Conservation (phyloP, 345 rosid species). For the Excoecaria agallocha region DNA sequence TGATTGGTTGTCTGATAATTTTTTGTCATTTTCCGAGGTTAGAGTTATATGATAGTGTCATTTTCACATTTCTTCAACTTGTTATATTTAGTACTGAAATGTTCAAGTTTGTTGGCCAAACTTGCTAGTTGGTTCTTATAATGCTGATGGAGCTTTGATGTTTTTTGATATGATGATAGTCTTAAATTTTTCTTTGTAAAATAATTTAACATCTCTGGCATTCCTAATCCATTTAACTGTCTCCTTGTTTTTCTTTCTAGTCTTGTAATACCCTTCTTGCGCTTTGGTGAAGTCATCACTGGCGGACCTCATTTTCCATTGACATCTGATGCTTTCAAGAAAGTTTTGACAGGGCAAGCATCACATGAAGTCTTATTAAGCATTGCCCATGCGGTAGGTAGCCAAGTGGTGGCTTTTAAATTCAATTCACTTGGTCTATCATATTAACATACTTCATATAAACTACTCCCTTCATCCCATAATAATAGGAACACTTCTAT, state of each 20-base stretch:
- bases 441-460: neutral
- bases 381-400: slow-evolving; percentile 74
- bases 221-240: slow-evolving; percentile 7
- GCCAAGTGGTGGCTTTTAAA: slow-evolving; percentile 7
- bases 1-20: neutral
- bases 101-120: neutral
- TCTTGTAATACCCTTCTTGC: slow-evolving; percentile 88
- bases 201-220: neutral
- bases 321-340: slow-evolving; percentile 84
- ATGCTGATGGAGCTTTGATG: neutral
- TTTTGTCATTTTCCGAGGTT: neutral
- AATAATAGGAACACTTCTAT: no score
- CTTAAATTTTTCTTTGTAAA: neutral
- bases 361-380: slow-evolving; percentile 66
- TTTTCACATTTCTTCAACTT: neutral
- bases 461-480: neutral
- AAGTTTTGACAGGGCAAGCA: slow-evolving; percentile 82
- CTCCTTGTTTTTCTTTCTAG: slow-evolving; percentile 42
- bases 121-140: neutral
- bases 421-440: neutral
- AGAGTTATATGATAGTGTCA: neutral
- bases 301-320: slow-evolving; percentile 94
- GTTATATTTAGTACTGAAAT: neutral
- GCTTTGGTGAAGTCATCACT: slow-evolving; percentile 67
- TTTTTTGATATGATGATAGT: neutral